Percentiles rank a stretch among this genome's conserved stretches.
Evolutionary conservation across 2,329 filamentous ascomycete species (phyloP).

Genomic region (Simplicillium aogashimaense): DNA sequence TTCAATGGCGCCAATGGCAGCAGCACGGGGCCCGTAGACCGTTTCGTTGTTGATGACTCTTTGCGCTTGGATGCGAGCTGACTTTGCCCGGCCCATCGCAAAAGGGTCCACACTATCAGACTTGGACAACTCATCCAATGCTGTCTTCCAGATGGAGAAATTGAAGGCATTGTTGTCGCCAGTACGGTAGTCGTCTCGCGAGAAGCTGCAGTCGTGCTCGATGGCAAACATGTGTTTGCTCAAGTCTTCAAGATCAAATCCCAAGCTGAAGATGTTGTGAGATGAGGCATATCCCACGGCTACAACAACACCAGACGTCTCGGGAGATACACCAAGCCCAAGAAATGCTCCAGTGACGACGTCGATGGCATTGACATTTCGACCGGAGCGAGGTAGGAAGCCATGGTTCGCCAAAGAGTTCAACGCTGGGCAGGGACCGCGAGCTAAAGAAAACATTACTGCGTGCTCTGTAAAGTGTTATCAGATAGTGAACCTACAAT

Average conservation of each 20-base stretch:
- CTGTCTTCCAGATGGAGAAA: background rate
- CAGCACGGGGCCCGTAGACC: background rate
- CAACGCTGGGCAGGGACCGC: background rate
- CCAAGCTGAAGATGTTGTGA: background rate
- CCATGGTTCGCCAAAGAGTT: background rate
- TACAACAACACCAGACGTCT: background rate
- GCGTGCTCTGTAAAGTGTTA: too few species aligned
- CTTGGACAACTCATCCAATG: background rate
- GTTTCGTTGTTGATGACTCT: background rate
- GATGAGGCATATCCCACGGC: background rate
- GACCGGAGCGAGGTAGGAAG: background rate
- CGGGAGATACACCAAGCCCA: background rate
- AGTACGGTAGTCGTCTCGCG: background rate
- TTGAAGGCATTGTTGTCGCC: slow-evolving; percentile 1
- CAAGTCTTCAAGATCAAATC: background rate
- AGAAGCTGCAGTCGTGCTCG: slow-evolving; percentile 1
- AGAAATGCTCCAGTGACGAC: too few species aligned
- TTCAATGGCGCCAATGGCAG: background rate
- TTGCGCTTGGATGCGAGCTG: background rate
- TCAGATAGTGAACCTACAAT: too few species aligned
- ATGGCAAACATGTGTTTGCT: background rate
- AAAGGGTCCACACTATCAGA: background rate
- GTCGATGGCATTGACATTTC: background rate
- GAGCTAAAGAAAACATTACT: too few species aligned
- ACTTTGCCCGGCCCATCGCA: background rate